Percentiles rank a stretch among this genome's conserved stretches.
Evolutionary conservation across 345 rosid species (phyloP).

Genomic region (Gynandropsis gynandra): DNA sequence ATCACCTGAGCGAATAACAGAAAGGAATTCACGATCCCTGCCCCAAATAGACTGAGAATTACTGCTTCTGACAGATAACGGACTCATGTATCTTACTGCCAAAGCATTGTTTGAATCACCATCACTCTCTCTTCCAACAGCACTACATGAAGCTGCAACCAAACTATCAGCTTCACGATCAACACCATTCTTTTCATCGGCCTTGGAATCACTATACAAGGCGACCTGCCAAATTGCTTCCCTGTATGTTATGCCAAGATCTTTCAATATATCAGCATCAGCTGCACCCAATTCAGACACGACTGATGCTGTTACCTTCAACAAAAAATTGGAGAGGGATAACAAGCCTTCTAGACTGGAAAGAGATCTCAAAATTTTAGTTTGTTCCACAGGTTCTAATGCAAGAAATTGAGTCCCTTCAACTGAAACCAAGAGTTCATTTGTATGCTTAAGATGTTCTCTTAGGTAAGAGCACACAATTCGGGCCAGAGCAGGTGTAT

Average conservation of each 20-base stretch:
- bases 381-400: slow-evolving; percentile 48
- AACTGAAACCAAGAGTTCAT: slow-evolving; percentile 44
- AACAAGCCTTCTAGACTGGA: slow-evolving; percentile 72
- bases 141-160: slow-evolving; percentile 49
- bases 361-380: slow-evolving; percentile 56
- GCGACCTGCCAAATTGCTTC: slow-evolving; percentile 89
- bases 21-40: slow-evolving; percentile 70
- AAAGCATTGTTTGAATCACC: slow-evolving; percentile 58
- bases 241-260: slow-evolving; percentile 65
- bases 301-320: slow-evolving; percentile 70
- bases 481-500: slow-evolving; percentile 71
- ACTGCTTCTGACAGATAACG: slow-evolving; percentile 63
- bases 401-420: slow-evolving; percentile 53
- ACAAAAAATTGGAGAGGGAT: slow-evolving; percentile 66
- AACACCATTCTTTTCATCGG: slow-evolving; percentile 50
- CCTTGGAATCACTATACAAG: slow-evolving; percentile 58
- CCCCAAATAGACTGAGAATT: slow-evolving; percentile 71
- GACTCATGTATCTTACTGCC: slow-evolving; percentile 66
- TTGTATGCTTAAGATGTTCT: slow-evolving; percentile 60
- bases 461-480: slow-evolving; percentile 69
- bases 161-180: slow-evolving; percentile 54
- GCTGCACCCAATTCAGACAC: slow-evolving; percentile 75
- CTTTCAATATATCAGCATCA: slow-evolving; percentile 87
- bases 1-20: slow-evolving; percentile 74
- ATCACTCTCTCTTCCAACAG: slow-evolving; percentile 77